Evolutionary conservation across 73 alveolate genomes (phyloP).

Genomic region (Tetrahymena malaccensis): DNA sequence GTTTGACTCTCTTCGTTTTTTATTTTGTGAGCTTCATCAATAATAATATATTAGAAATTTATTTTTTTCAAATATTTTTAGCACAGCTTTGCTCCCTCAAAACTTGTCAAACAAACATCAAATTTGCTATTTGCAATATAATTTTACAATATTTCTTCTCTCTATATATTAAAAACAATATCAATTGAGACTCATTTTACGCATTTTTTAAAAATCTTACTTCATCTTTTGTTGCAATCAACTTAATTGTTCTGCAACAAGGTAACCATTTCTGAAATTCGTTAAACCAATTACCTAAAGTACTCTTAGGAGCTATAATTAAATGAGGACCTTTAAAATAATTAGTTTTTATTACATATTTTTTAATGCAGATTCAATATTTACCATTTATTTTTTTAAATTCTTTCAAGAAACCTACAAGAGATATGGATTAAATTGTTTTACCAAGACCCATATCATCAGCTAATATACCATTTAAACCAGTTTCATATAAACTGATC

Average conservation of each 20-base stretch:
- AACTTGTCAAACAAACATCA: constrained; percentile 90
- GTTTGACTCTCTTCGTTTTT: constrained; percentile 78
- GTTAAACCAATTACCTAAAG: constrained; percentile 93
- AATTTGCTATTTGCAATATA: constrained; percentile 77
- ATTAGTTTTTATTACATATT: neutral
- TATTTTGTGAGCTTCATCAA: constrained; percentile 97
- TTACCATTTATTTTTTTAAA: constrained; percentile 44
- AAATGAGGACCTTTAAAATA: constrained; percentile 53
- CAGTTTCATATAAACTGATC: constrained; percentile 67
- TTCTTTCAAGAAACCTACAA: constrained; percentile 55
- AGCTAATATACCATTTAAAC: constrained; percentile 85
- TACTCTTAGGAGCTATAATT: constrained; percentile 88
- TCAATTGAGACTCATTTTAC: neutral
- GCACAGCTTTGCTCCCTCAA: constrained; percentile 96
- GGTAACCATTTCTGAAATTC: constrained; percentile 95
- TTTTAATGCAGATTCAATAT: neutral
- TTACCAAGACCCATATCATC: constrained; percentile 90
- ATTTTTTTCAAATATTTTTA: constrained; percentile 69
- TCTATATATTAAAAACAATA: constrained; percentile 1
- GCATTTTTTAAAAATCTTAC: neutral
- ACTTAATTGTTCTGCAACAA: constrained; percentile 66
- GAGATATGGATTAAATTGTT: constrained; percentile 67
- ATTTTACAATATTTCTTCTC: constrained; percentile 82
- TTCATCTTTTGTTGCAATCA: constrained; percentile 79
- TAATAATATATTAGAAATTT: constrained; percentile 85